Percentiles rank a stretch among this genome's conserved stretches.
These are phyloP conservation scores for Tremellales sp. DNA, from an alignment of 1,284 basidiomycete species.

Conservation along the genomic window DNA sequence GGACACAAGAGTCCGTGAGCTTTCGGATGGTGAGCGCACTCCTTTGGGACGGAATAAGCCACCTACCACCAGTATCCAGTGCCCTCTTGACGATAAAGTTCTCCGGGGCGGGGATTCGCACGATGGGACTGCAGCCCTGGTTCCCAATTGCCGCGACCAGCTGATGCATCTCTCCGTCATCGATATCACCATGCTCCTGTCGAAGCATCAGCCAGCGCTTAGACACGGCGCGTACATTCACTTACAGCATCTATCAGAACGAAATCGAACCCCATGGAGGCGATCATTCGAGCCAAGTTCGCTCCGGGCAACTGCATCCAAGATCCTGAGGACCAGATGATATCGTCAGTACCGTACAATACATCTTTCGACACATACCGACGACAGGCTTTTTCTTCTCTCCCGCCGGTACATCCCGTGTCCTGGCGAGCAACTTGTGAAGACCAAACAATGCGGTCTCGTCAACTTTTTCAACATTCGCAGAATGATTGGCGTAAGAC, in stretches of 20 bases:
- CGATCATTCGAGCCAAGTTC: constrained; percentile 25
- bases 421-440: constrained; percentile 19
- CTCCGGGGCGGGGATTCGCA: constrained; percentile 37
- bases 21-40: not conserved
- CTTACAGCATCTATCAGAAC: constrained; percentile 15
- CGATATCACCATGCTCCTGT: constrained; percentile 34
- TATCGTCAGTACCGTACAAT: not conserved
- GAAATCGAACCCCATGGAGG: constrained; percentile 25
- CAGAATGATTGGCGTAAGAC: constrained; percentile 19
- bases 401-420: constrained; percentile 11
- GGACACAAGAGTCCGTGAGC: constrained; percentile 40
- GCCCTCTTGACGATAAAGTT: constrained; percentile 41
- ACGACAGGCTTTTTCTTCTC: constrained; percentile 18
- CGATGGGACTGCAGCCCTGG: constrained; percentile 32
- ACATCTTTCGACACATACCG: constrained; percentile 5
- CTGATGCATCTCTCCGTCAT: constrained; percentile 32
- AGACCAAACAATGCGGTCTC: constrained; percentile 15
- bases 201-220: not conserved
- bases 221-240: constrained; percentile 6
- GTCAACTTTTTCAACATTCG: constrained; percentile 5
- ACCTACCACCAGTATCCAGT: constrained; percentile 37
- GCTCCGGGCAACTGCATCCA: constrained; percentile 29
- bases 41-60: too few species aligned
- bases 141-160: constrained; percentile 20
- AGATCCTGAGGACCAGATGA: constrained; percentile 11